Evolutionary conservation across 352 stramenopile species (phyloP), one percentile per base, ranked within the genome.

Genomic region (Salisapilia sapeloensis): DNA sequence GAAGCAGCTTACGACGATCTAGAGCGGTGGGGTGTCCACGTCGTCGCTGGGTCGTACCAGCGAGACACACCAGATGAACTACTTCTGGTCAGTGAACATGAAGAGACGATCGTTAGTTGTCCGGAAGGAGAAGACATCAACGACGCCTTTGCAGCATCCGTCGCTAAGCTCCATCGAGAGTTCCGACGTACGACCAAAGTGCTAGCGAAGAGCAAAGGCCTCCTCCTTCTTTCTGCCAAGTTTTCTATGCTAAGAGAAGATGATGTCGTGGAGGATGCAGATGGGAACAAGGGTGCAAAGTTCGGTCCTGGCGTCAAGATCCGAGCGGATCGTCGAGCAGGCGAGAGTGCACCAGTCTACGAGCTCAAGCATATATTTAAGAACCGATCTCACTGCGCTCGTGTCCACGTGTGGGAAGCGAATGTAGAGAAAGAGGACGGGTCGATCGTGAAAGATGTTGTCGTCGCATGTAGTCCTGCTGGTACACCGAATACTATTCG

Each of bases 191-290:
- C 62, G 35, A 67, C 66, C 17, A 54, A 79, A 40, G 86, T 90
- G 44, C 29, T 90, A 29, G 50, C 63, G n/a, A 72, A 71, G 29
- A 62, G 62, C 17, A 90, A 90, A 46, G 52, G 78, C 35, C 38
- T 90, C 7, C 30, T 90, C 29, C 46, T 90, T 23, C 50, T 90
- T 10, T 82, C 74, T 34, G 74, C 74, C 37, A 90, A 90, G 36
- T 90, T 90, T 21, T 79, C 67, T 9, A 90, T 90, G 74, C 63
- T 85, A 14, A 90, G 86, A 35, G 70, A 84, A 26, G 79, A 70
- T 18, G 74, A 90, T 12, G 32, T 83, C n/a, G 58, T 90, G 25
- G 70, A 81, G 49, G 74, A 90, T 40, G 74, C 74, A 1, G 46
- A 82, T 3, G 74, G 74, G 31, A 86, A 86, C 58, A 90, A 85